Base-by-base conservation (phyloP, 176 grass and related monocot genomes). In the Themeda triandra region DNA sequence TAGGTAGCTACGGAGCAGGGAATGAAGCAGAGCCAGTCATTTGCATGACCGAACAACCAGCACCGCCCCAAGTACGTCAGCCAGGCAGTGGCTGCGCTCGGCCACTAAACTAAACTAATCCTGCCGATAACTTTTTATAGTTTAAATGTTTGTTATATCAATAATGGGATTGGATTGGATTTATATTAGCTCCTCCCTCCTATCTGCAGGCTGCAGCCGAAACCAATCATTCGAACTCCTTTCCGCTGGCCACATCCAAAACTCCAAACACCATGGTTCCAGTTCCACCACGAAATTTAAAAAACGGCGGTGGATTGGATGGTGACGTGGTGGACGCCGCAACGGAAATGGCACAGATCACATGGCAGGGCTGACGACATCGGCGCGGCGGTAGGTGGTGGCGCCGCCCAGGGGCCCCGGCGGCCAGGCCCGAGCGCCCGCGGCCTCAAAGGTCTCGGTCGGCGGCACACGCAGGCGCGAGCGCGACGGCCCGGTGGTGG, bases 221-320 rank as follows among this genome's bases (percentile, higher is more conserved):
- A 51, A 32, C 74, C 81, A 73, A 79, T 84, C 81, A 84, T 84
- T 66, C 2, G 41, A n/a, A 15, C 31, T 27, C 41, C 76, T 30
- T 12, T 58, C 24, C 41, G 51, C 40, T 46, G 41, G 30, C 40
- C 73, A 63, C 24, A 62, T 67, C 28, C 66, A 48, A 62, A 59
- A 44, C 8, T 35, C 39, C 59, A 27, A 66, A 6, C 62, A 76
- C 4, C 48, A 60, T 36, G 72, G n/a, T 77, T 60, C 35, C n/a
- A n/a, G 15, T 77, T 60, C 35, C 8, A 41, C 32, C 29, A 39
- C 12, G 42, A 58, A 2, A 49, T 17, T 27, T 15, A 4, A 14
- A 4, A 54, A 75, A 9, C 9, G 3, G 14, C 27, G 12, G 44
- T 12, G 42, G 25, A 30, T 27, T 15, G 24, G 63, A 30, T 31